These are phyloP conservation scores for Fusarium armeniacum DNA, from an alignment of 2,329 filamentous ascomycete genomes.

Conservation along the genomic window DNA sequence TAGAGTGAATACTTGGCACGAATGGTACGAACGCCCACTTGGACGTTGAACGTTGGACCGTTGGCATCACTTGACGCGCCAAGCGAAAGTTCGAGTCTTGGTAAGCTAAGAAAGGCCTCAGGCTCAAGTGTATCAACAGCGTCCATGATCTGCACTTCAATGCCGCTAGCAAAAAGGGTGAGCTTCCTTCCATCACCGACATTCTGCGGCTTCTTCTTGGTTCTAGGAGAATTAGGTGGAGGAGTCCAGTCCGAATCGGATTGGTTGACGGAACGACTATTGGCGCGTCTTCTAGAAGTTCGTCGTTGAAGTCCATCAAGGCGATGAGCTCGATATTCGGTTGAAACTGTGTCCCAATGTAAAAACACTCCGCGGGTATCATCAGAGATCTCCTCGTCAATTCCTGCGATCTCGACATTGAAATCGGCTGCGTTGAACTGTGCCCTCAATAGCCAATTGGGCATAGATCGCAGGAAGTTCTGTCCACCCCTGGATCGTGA, in stretches of 20 bases:
- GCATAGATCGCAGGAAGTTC: slow-evolving; percentile 83
- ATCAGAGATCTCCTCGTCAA: slow-evolving; percentile 85
- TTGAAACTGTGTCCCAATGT: slow-evolving; percentile 88
- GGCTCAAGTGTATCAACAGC: slow-evolving; percentile 85
- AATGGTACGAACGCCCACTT: slow-evolving; percentile 83
- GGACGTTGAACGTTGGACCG: slow-evolving; percentile 88
- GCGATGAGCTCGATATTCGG: slow-evolving; percentile 89
- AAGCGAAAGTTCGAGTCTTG: slow-evolving; percentile 87
- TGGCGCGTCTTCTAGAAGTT: slow-evolving; percentile 76
- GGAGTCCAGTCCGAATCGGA: slow-evolving; percentile 73
- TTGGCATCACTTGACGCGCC: slow-evolving; percentile 88
- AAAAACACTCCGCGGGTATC: slow-evolving; percentile 86
- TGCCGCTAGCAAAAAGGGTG: slow-evolving; percentile 81
- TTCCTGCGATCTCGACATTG: slow-evolving; percentile 89
- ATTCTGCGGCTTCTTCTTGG: slow-evolving; percentile 67
- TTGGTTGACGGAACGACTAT: slow-evolving; percentile 78
- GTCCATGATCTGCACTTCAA: slow-evolving; percentile 94
- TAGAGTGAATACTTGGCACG: slow-evolving; percentile 92
- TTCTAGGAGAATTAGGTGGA: slow-evolving; percentile 57
- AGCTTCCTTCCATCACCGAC: slow-evolving; percentile 83
- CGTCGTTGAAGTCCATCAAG: slow-evolving; percentile 73
- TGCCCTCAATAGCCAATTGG: slow-evolving; percentile 86
- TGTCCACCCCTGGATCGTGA: slow-evolving; percentile 66
- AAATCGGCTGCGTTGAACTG: slow-evolving; percentile 90
- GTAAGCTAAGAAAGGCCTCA: slow-evolving; percentile 88